A percentile compares a stretch with the other conserved stretches of the same genome.
Evolutionary conservation across 179 eudicot genomes (phyloP).

Genomic region (Spergularia azorica): DNA sequence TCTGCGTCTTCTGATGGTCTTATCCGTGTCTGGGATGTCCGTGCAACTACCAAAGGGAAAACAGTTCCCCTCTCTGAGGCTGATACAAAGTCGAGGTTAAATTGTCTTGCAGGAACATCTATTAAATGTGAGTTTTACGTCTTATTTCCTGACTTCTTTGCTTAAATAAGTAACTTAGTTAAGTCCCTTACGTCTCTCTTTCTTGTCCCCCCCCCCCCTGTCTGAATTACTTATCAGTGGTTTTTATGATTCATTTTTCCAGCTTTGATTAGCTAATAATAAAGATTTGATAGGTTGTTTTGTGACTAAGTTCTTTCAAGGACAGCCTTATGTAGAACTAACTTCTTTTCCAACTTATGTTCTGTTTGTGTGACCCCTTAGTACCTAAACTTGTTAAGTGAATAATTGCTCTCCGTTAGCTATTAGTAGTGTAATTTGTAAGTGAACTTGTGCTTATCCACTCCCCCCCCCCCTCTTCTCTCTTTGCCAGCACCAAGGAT

Average conservation of each 20-base stretch:
- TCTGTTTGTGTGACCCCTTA: not conserved
- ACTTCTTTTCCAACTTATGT: not conserved
- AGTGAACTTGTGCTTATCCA: too few species aligned
- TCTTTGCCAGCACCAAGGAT: too few species aligned
- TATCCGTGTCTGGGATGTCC: slow-evolving; percentile 88
- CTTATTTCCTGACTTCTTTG: not conserved
- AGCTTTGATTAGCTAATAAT: not conserved
- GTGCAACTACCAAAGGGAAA: slow-evolving; percentile 51
- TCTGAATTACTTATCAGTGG: not conserved
- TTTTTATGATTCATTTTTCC: not conserved
- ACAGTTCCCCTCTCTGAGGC: slow-evolving; percentile 70
- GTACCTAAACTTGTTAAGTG: too few species aligned
- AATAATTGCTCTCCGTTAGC: too few species aligned
- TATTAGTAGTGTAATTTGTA: too few species aligned
- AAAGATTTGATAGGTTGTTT: not conserved
- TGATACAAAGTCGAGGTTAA: slow-evolving; percentile 76
- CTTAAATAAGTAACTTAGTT: not conserved
- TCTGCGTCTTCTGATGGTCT: slow-evolving; percentile 98
- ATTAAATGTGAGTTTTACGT: slow-evolving; percentile 60
- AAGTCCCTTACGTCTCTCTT: not conserved
- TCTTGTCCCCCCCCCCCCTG: not conserved
- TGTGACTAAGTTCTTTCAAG: not conserved
- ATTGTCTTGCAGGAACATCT: slow-evolving; percentile 95
- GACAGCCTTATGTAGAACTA: not conserved
- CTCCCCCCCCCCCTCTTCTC: too few species aligned